Base-by-base conservation (phyloP, 129 eudicot genomes). In the Apium graveolens region DNA sequence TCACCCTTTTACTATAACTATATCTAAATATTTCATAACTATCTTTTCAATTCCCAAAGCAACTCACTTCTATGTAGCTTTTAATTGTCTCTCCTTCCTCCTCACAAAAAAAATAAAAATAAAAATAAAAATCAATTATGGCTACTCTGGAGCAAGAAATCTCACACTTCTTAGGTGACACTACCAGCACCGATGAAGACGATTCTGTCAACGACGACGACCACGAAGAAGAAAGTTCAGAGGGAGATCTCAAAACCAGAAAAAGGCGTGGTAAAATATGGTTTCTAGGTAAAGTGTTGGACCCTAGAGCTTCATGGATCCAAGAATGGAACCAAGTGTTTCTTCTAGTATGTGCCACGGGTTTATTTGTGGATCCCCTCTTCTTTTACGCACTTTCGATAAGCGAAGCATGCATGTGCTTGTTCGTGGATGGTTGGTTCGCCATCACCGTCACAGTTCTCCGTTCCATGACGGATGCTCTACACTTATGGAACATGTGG, bases 401-500 rank as follows among this genome's bases (percentile, higher is more conserved):
- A 26, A 90, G 92, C 77, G 92, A 91, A 31, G 74, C 83, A 62
- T 90, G 85, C 87, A 83, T 94, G 90, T 91, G 99, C 80, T 87
- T 94, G 45, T 91, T 85, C 76, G 86, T 94, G 21, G 98, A 94
- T 74, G 98, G 97, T 74, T 94, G 97, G 98, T 86, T 94, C 70
- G 88, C 93, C 60, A 78, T 91, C 31, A 84, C 86, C 34, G 96
- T 94, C 16, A 94, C 97, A 27, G 92, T 80, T n/a, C 84, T 94
- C 65, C 86, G 98, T 69, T 85, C 92, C 88, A 86, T 88, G 88
- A 88, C 85, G 51, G 98, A 94, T 77, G 87, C 80, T 27, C 77
- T 91, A 17, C 97, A 89, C 80, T 80, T 90, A 27, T 92, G 97
- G 91, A 96, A 96, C 89, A 91, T 92, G 92, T 90, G 99, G 97